Evolutionary conservation across 257 asterid genomes (phyloP).

Genomic region (Cruciata laevipes): DNA sequence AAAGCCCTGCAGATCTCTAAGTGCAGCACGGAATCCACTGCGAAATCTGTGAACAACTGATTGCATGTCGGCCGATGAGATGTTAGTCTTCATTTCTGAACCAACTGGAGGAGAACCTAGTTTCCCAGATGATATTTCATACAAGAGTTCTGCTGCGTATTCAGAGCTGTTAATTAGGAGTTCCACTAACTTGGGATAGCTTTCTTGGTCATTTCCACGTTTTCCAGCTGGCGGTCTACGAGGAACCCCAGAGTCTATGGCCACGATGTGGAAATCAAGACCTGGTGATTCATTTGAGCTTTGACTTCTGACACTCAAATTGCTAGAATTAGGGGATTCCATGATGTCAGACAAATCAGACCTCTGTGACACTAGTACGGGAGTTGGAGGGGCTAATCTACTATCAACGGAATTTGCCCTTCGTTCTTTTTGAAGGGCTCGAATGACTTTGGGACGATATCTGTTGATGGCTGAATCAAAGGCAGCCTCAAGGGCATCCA

Average conservation of each 20-base stretch:
- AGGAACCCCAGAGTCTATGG: constrained; percentile 95
- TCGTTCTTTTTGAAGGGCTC: constrained; percentile 91
- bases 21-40: constrained; percentile 84
- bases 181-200: constrained; percentile 91
- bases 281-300: constrained; percentile 35
- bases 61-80: constrained; percentile 38
- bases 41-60: constrained; percentile 61
- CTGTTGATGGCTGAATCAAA: constrained; percentile 83
- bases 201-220: constrained; percentile 78
- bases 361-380: constrained; percentile 54
- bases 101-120: constrained; percentile 51
- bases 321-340: constrained; percentile 75
- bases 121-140: constrained; percentile 80
- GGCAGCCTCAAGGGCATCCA: constrained; percentile 69
- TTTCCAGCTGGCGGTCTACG: constrained; percentile 99
- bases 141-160: constrained; percentile 63
- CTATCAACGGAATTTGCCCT: constrained; percentile 80
- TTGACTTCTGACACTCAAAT: constrained; percentile 46
- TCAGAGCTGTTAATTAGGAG: constrained; percentile 79
- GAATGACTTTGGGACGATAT: constrained; percentile 77
- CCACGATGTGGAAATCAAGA: constrained; percentile 61
- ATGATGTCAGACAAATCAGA: constrained; percentile 68
- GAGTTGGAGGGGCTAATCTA: constrained; percentile 44
- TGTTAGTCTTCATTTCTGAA: constrained; percentile 27
- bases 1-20: constrained; percentile 89